Evolutionary conservation across 768 basidiomycete species (phyloP), one percentile per base, ranked within the genome.

Genomic region (Tricholoma furcatifolium): DNA sequence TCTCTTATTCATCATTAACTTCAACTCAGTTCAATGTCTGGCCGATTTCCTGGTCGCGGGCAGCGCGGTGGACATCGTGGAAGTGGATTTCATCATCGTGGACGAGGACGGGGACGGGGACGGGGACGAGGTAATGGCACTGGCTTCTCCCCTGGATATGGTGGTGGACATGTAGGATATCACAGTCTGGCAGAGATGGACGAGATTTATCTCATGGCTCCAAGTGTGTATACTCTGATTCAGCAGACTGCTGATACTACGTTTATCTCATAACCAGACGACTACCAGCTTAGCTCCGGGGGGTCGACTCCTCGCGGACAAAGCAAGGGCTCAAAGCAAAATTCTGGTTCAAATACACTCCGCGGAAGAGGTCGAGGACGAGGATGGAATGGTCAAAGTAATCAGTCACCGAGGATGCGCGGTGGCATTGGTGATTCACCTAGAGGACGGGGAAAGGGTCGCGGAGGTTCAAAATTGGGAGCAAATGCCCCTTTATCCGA

Each of bases 401-500:
- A 57, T 27, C 50, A 53, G 4, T 42, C 55, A 9, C 50, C 55
- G 4, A 54, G 59, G 24, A 60, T 55, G 38, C 57, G 56, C n/a
- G 58, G 57, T 45, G 60, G 60, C 6, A 54, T 58, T 36, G 57
- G 60, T 15, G 54, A 57, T 42, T 59, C 56, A 4, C 55, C 65
- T 12, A 51, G 62, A 23, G 62, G 58, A 18, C 54, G 61, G 3
- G 59, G 59, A n/a, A 51, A 56, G 3, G 68, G 64, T 2, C 66
- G 67, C 10, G 64, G 68, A 9, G 64, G 62, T 12, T 66, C 66
- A 32, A 73, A 67, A 59, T 56, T 70, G 17, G 65, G 69, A 10
- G 60, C 66, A n/a, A 73, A 76, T 42, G 76, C 76, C 2, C 71
- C 84, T 4, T 68, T 87, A 15, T 87, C 86, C 1, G 75, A 71